Base-by-base conservation (phyloP, 805 yeast genomes). In the Debaryomyces hansenii region DNA sequence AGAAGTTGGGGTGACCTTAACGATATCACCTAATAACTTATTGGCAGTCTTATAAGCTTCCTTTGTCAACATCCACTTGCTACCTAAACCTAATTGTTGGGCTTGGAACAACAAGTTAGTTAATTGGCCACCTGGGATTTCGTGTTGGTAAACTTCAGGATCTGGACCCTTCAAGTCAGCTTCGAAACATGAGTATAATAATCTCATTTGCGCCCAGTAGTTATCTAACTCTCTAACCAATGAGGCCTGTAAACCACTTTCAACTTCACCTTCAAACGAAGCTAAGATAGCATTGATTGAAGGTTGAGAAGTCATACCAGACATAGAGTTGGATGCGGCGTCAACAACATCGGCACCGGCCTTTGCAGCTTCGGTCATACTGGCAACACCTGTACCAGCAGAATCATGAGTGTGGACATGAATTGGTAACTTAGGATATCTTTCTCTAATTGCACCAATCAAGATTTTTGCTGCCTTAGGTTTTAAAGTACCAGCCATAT, bases 341-440 rank as follows among this genome's bases (percentile, higher is more conserved):
- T 94, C 99, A 57, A 94, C 98, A 48, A 87, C 95, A 75, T 94
- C 99, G 34, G 98, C 99, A 62, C 99, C 99, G 33, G 97, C 96
- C 57, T 77, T 68, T 15, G 97, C 97, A 67, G 91, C 85, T 4
- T 94, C 96, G 59, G 85, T 85, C 94, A 92, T 91, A 29, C 96
- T 86, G 38, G 97, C 92, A 55, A 94, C 97, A 72, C 96, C 99
- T 46, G 99, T 94, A 75, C 99, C 99, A 32, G 99, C 99, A 53
- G 98, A 91, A 73, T 94, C 99, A 72, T 94, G 99, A 31, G 98
- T 91, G 74, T 94, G 99, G 38, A 94, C 97, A 67, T 94, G 99
- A 64, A 94, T 94, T 58, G 98, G 97, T 64, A 94, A 78, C 62
- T 89, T 83, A 48, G 99, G 99, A 72, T 87, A 89, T 70, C 80